A percentile compares a stretch with the other conserved stretches of the same genome.
These are phyloP conservation scores for Papilionanthe hybrid DNA, from an alignment of 116 monocot species.

Conservation along the genomic window DNA sequence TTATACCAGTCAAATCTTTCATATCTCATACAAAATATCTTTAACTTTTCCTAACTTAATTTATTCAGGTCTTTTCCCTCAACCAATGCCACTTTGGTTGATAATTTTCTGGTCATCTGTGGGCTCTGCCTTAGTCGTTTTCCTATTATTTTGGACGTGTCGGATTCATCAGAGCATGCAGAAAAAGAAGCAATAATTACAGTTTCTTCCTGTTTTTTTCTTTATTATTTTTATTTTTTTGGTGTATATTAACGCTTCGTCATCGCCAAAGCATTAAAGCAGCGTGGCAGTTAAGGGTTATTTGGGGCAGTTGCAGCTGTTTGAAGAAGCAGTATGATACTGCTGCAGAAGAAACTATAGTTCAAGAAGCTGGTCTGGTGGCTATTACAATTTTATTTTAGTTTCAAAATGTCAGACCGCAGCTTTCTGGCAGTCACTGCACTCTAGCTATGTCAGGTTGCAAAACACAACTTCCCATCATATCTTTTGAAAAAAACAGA, in stretches of 20 bases:
- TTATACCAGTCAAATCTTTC: no score
- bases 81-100: conserved; percentile 68
- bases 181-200: conserved; percentile 37
- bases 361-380: no score
- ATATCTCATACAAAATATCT: no score
- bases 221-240: neutral
- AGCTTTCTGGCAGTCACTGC: no score
- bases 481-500: no score
- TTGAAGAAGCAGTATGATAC: no score
- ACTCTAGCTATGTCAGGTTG: no score
- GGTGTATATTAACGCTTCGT: neutral
- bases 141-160: conserved; percentile 60
- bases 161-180: conserved; percentile 37
- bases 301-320: no score
- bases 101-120: conserved; percentile 58
- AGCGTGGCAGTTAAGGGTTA: neutral
- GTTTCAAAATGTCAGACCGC: no score
- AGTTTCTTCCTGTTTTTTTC: neutral
- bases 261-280: neutral
- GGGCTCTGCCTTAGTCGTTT: conserved; percentile 28
- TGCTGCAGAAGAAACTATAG: no score
- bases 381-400: no score
- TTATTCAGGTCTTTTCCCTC: conserved; percentile 61
- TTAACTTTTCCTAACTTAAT: neutral
- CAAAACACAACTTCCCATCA: no score